Percentiles rank a stretch among this genome's conserved stretches.
Evolutionary conservation across 2,329 filamentous ascomycete genomes (phyloP).

Genomic region (Xylariaceae sp.): DNA sequence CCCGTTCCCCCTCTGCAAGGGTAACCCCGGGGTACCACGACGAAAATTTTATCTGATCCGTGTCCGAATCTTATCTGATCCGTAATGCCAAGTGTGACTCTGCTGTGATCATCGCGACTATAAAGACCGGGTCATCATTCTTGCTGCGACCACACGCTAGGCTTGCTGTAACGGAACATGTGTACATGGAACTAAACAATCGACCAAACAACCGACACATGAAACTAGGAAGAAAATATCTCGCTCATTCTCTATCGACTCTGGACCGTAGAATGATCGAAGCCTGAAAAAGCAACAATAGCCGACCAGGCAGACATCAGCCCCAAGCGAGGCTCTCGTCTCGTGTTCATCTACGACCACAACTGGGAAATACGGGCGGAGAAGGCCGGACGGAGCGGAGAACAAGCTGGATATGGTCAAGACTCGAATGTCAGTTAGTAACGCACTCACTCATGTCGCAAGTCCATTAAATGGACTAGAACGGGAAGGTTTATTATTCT

Average conservation of each 20-base stretch:
- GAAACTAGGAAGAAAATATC: too few species aligned
- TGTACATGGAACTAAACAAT: too few species aligned
- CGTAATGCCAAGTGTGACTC: slow-evolving; percentile 7
- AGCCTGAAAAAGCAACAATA: too few species aligned
- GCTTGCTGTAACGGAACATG: not conserved
- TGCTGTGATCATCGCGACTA: not conserved
- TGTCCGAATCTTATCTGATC: slow-evolving; percentile 7
- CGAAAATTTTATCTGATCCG: slow-evolving; percentile 4
- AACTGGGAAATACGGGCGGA: not conserved
- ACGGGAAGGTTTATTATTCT: not conserved
- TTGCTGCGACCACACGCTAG: not conserved
- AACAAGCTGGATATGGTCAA: not conserved
- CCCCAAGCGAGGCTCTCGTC: not conserved
- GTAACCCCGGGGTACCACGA: not conserved
- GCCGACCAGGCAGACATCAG: too few species aligned
- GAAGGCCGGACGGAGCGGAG: not conserved
- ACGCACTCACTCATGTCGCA: too few species aligned
- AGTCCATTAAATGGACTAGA: not conserved
- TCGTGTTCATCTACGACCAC: not conserved
- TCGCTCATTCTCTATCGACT: too few species aligned
- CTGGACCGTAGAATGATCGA: too few species aligned
- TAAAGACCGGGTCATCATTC: not conserved
- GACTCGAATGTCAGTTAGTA: not conserved
- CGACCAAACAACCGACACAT: too few species aligned
- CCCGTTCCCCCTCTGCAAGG: not conserved